A percentile compares a stretch with the other conserved stretches of the same genome.
phyloP scores from a whole-genome alignment of 2,329 filamentous ascomycete genomes.

The Verticillium longisporum region DNA sequence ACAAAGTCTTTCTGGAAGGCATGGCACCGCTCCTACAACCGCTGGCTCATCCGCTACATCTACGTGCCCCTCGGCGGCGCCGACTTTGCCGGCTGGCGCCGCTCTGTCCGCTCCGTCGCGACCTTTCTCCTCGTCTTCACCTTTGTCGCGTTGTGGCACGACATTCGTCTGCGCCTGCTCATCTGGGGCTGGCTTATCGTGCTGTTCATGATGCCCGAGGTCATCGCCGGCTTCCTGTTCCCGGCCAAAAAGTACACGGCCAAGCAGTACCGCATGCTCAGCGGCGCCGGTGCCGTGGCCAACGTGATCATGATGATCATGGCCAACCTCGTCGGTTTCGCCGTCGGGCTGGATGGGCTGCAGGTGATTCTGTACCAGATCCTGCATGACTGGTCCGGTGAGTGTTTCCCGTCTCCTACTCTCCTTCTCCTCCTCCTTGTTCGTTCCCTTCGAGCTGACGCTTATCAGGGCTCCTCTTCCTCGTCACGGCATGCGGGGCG shows the following conservation, averaged over 20 bases:
- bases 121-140: constrained; percentile 88
- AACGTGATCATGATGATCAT: constrained; percentile 95
- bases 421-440: neutral
- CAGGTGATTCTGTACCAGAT: constrained; percentile 70
- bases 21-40: constrained; percentile 94
- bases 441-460: constrained; percentile 13
- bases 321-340: constrained; percentile 92
- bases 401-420: constrained; percentile 12
- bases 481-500: constrained; percentile 62
- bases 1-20: constrained; percentile 88
- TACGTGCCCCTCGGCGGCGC: constrained; percentile 84
- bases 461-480: constrained; percentile 58
- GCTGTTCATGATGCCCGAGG: constrained; percentile 87
- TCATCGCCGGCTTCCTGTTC: constrained; percentile 65
- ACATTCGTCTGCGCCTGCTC: constrained; percentile 82
- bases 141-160: constrained; percentile 97
- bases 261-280: constrained; percentile 71
- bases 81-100: constrained; percentile 33
- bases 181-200: constrained; percentile 98
- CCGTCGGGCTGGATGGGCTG: constrained; percentile 82
- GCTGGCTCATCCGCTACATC: constrained; percentile 89
- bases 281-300: constrained; percentile 69
- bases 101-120: constrained; percentile 51
- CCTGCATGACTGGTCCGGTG: constrained; percentile 65
- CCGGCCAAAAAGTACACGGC: constrained; percentile 65